A percentile compares a stretch with the other conserved stretches of the same genome.
These are phyloP conservation scores for Dioscorea alata DNA, from an alignment of 106 monocot genomes.

Conservation along the genomic window DNA sequence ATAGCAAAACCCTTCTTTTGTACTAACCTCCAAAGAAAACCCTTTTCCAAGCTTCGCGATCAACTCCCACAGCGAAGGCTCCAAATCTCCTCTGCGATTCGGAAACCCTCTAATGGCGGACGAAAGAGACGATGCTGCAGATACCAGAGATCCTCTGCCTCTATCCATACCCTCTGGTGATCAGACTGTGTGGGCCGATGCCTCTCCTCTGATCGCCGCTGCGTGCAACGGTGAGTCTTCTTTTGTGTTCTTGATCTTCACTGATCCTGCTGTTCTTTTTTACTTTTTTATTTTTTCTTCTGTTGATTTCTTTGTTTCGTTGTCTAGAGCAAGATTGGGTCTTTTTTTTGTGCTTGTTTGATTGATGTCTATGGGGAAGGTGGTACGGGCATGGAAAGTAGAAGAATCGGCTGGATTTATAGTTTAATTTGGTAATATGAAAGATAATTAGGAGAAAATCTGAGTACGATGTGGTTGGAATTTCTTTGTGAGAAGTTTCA, in stretches of 20 bases:
- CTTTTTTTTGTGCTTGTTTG: not conserved
- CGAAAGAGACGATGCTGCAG: not conserved
- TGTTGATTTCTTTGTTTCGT: not conserved
- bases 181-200: conserved; percentile 31
- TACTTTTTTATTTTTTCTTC: not conserved
- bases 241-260: no score
- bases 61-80: no score
- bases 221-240: conserved; percentile 29
- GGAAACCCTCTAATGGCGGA: no score
- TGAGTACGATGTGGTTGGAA: not conserved
- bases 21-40: no score
- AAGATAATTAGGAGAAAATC: not conserved
- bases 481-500: no score
- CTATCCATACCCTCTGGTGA: conserved; percentile 25
- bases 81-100: no score
- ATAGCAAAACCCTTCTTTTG: no score
- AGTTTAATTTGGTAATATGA: not conserved
- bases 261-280: not conserved
- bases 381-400: not conserved
- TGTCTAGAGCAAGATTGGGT: not conserved
- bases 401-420: not conserved
- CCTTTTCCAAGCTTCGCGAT: no score
- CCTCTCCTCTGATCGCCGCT: conserved; percentile 33
- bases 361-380: not conserved
- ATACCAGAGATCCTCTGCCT: not conserved